These are phyloP conservation scores for Lachnellula hyalina DNA, from an alignment of 2,329 filamentous ascomycete genomes.

Conservation along the genomic window DNA sequence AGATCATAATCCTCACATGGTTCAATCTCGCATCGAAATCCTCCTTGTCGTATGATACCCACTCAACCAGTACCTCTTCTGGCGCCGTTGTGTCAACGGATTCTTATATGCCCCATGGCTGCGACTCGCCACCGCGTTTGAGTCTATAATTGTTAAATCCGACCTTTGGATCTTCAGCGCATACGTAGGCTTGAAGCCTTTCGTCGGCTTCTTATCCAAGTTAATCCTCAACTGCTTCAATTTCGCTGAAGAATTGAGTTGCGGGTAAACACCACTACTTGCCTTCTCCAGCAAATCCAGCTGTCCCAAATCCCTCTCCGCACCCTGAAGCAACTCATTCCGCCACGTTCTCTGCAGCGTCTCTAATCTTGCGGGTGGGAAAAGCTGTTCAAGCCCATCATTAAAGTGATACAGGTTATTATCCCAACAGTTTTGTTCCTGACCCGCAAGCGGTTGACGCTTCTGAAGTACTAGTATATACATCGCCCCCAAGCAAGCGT, in stretches of 20 bases:
- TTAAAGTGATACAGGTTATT: no score
- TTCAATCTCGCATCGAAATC: constrained; percentile 38
- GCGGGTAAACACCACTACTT: no score
- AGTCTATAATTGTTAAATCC: constrained; percentile 27
- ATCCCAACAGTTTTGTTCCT: no score
- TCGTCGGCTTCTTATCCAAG: constrained; percentile 38
- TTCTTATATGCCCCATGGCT: constrained; percentile 22
- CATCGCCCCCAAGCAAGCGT: no score
- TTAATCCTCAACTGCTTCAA: constrained; percentile 44
- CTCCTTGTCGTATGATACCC: constrained; percentile 39
- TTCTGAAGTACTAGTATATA: no score
- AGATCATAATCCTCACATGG: constrained; percentile 42
- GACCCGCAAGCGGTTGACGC: no score
- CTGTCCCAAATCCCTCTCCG: constrained; percentile 37
- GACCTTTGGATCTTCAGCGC: constrained; percentile 36
- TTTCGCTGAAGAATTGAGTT: constrained; percentile 30
- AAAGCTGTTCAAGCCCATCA: constrained; percentile 43
- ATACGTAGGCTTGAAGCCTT: constrained; percentile 39
- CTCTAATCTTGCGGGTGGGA: constrained; percentile 38
- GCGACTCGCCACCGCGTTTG: constrained; percentile 7
- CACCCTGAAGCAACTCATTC: constrained; percentile 42
- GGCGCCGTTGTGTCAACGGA: constrained; percentile 25
- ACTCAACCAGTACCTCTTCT: constrained; percentile 38
- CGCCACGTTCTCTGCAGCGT: constrained; percentile 43
- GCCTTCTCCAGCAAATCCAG: constrained; percentile 18